phyloP scores from a whole-genome alignment of 1,139 yeast species.

The Blastobotrys elegans region DNA sequence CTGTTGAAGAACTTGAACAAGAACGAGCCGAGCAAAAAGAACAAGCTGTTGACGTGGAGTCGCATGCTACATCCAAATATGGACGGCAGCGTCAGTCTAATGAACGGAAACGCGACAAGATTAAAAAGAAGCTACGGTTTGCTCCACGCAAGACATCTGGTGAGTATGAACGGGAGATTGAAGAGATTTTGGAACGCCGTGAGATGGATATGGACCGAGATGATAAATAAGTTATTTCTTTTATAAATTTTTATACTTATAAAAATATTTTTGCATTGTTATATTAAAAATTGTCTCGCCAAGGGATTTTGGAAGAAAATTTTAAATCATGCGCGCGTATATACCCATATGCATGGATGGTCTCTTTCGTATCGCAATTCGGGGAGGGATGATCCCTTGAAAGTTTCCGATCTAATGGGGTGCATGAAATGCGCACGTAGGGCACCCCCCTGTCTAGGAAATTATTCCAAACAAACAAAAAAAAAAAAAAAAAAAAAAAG shows the following conservation, averaged over 20 bases:
- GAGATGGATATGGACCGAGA: slow-evolving; percentile 7
- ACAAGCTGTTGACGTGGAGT: slow-evolving; percentile 36
- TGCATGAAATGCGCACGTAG: too few species aligned
- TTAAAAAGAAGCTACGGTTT: slow-evolving; percentile 27
- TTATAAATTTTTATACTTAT: background rate
- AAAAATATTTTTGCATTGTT: background rate
- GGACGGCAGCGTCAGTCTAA: background rate
- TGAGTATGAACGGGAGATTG: slow-evolving; percentile 37
- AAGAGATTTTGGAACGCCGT: slow-evolving; percentile 36
- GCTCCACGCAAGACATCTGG: slow-evolving; percentile 27
- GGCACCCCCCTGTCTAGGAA: too few species aligned
- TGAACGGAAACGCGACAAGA: slow-evolving; percentile 36
- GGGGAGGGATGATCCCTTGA: too few species aligned
- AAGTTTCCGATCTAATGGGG: too few species aligned
- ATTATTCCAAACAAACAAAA: too few species aligned
- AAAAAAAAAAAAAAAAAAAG: too few species aligned
- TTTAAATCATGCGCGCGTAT: too few species aligned
- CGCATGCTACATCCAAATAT: slow-evolving; percentile 2
- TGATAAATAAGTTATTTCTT: background rate
- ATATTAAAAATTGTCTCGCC: too few species aligned
- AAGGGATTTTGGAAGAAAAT: background rate
- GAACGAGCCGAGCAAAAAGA: slow-evolving; percentile 37
- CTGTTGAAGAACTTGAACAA: slow-evolving; percentile 7
- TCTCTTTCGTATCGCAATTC: too few species aligned
- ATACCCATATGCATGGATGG: too few species aligned